Conservation (phyloP, 352 stramenopile species). For the Phytophthora nicotianae region DNA sequence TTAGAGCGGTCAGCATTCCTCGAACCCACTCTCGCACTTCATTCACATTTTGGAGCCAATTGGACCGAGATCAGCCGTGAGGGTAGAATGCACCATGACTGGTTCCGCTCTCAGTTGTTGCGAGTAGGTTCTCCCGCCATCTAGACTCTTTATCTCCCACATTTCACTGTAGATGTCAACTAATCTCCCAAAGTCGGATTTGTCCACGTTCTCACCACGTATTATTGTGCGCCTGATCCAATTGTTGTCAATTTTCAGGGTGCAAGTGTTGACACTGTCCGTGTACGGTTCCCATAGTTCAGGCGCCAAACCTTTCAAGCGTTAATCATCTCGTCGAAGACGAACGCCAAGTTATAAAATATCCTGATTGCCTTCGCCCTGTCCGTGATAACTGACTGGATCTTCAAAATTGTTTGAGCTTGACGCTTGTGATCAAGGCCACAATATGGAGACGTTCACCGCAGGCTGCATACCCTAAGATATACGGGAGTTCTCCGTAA, state of each 20-base stretch:
- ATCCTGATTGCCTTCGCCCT: slow-evolving; percentile 6
- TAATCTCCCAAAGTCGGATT: too few species aligned
- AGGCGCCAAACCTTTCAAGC: not conserved
- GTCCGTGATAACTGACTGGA: slow-evolving; percentile 5
- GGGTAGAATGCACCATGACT: too few species aligned
- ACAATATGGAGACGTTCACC: slow-evolving; percentile 11
- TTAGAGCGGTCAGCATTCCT: slow-evolving; percentile 27
- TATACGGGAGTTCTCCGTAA: slow-evolving; percentile 30
- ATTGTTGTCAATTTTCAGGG: too few species aligned
- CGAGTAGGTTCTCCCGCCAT: too few species aligned
- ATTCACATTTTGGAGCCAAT: not conserved
- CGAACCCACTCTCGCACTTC: slow-evolving; percentile 25
- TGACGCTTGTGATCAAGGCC: slow-evolving; percentile 8
- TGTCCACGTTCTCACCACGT: too few species aligned
- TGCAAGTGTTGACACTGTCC: not conserved
- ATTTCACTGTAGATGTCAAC: too few species aligned
- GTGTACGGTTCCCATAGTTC: not conserved
- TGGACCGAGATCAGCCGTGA: not conserved
- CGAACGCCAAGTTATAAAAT: slow-evolving; percentile 24
- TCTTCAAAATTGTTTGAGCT: not conserved
- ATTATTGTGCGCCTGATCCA: too few species aligned
- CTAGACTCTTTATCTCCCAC: too few species aligned
- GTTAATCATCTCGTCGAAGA: slow-evolving; percentile 8
- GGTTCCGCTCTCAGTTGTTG: too few species aligned
- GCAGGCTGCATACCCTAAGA: slow-evolving; percentile 23